Base-by-base conservation (phyloP, 768 basidiomycete species). In the Xanthoconium purpureum region DNA sequence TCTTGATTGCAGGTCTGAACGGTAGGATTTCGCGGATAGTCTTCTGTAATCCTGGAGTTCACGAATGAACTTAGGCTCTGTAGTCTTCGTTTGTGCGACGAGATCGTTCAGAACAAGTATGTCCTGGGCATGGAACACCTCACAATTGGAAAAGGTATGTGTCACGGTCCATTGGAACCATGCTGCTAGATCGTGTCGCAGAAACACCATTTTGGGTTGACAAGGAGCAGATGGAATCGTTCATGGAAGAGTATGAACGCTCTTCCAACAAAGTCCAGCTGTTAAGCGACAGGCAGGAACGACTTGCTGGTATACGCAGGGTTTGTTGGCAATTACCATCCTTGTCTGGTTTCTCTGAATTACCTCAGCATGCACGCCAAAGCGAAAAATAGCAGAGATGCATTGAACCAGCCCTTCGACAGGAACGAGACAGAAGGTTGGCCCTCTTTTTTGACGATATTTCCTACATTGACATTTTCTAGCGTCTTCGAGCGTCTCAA, bases 211-310 rank as follows among this genome's bases (percentile, higher is more conserved):
- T 13, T 3, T 60, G 52, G 35, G 38, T 56, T 18, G 62, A 63
- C 37, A 54, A 9, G 15, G 50, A 50, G 14, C 62, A 64, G 40
- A 20, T 64, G 55, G 39, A 53, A 4, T 43, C 15, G 6, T 64
- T 63, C 4, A 52, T 57, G 42, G 5, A 37, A 7, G 50, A 57
- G 15, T 57, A 64, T 20, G 5, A 35, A 1, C 39, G 11, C 14
- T 37, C 53, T 17, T 12, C 39, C 9, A 24, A 60, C n/a, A 56
- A 57, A 32, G 0, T n/a, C 2, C 43, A 55, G 14, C 35, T 60
- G n/a, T 10, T 64, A 18, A 3, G n/a, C 3, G 48, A 52, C 29
- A 54, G 9, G 20, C 17, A 20, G 24, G 13, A 30, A 15, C 24
- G n/a, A 3, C 14, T 15, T 29, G 3, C 0, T 0, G 20, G 13